These are phyloP conservation scores for Plantago coronopus DNA, from an alignment of 305 asterid species.

Conservation along the genomic window DNA sequence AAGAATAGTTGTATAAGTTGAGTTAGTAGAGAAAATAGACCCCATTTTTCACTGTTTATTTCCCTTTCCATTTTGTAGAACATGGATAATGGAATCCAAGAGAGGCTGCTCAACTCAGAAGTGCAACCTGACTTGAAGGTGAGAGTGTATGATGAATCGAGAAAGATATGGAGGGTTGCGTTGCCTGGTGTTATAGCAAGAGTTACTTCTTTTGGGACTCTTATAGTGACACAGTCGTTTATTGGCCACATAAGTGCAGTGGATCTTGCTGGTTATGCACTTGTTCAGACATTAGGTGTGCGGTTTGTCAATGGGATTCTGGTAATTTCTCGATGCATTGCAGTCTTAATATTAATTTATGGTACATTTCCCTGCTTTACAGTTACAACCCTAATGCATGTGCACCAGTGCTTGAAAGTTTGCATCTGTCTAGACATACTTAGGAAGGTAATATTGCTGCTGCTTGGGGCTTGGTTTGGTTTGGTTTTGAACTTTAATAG, in stretches of 20 bases:
- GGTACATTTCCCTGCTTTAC: neutral
- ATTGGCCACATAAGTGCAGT: conserved; percentile 48
- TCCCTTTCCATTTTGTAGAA: conserved; percentile 16
- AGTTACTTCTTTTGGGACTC: conserved; percentile 52
- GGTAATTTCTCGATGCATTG: conserved; percentile 33
- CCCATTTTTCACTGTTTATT: neutral
- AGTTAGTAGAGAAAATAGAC: neutral
- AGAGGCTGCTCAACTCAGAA: conserved; percentile 31
- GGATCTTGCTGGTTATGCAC: conserved; percentile 71
- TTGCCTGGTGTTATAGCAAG: conserved; percentile 64
- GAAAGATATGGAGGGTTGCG: conserved; percentile 71
- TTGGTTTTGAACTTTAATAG: no score
- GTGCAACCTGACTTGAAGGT: conserved; percentile 35
- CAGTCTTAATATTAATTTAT: neutral
- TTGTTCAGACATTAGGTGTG: conserved; percentile 63
- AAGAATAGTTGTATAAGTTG: neutral
- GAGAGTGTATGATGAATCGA: conserved; percentile 45
- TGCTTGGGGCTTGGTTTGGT: no score
- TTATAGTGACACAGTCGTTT: conserved; percentile 69
- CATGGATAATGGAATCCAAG: conserved; percentile 40
- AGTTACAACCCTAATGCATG: neutral
- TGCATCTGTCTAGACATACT: no score
- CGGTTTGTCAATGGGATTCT: conserved; percentile 63
- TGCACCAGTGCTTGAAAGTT: neutral
- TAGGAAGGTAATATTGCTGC: no score